A percentile compares a stretch with the other conserved stretches of the same genome.
These are phyloP conservation scores for Thelonectria discophora DNA, from an alignment of 2,329 filamentous ascomycete species.

Conservation along the genomic window DNA sequence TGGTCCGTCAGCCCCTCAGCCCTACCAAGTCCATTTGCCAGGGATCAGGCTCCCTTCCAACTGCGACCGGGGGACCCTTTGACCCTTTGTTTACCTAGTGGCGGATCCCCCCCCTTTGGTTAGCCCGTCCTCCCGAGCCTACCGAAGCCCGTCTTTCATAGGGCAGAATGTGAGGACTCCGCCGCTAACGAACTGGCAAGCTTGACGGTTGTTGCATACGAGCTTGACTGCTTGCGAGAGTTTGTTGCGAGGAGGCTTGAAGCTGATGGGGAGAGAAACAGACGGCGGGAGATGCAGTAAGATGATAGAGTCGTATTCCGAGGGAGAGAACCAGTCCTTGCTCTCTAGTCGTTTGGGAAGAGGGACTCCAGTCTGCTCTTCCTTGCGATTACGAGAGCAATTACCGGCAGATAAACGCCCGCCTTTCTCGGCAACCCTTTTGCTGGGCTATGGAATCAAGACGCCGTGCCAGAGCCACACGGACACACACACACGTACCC, in stretches of 20 bases:
- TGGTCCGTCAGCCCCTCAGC: conserved; percentile 16
- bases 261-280: too few species aligned
- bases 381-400: too few species aligned
- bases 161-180: conserved; percentile 13
- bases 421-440: too few species aligned
- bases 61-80: conserved; percentile 5
- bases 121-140: conserved; percentile 23
- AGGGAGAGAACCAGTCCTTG: neutral
- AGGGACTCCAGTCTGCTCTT: neutral
- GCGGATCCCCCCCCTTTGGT: conserved; percentile 12
- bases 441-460: too few species aligned
- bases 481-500: too few species aligned
- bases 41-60: conserved; percentile 3
- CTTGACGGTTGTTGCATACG: neutral
- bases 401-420: too few species aligned
- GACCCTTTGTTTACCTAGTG: conserved; percentile 13
- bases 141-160: conserved; percentile 19
- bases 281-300: neutral
- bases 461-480: too few species aligned
- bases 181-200: neutral
- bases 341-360: neutral
- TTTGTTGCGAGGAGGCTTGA: too few species aligned
- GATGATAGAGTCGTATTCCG: neutral
- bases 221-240: too few species aligned
- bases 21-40: conserved; percentile 21